Conservation (phyloP, 371 early-diverging fungal genomes). For the Zancudomyces culisetae region DNA sequence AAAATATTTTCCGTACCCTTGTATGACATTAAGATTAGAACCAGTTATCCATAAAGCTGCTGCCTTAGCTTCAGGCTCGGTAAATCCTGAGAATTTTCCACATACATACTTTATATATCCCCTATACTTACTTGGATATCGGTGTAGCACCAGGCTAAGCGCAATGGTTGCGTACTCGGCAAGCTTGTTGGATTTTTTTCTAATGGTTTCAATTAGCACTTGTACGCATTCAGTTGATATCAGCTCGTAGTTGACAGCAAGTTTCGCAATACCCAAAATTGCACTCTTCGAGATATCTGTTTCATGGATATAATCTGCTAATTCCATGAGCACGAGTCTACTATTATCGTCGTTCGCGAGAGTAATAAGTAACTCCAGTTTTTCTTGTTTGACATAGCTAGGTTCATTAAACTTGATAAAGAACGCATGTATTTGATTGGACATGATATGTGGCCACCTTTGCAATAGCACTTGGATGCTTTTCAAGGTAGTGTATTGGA, state of each 20-base stretch:
- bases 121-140: slow-evolving; percentile 88
- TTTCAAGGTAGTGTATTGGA: slow-evolving; percentile 89
- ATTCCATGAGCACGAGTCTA: slow-evolving; percentile 77
- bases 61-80: slow-evolving; percentile 89
- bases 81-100: slow-evolving; percentile 70
- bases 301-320: slow-evolving; percentile 77
- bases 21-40: slow-evolving; percentile 82
- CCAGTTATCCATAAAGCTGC: slow-evolving; percentile 95
- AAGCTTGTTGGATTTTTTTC: slow-evolving; percentile 80
- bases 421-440: slow-evolving; percentile 81
- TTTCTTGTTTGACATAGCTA: slow-evolving; percentile 90
- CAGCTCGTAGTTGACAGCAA: slow-evolving; percentile 72
- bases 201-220: slow-evolving; percentile 65
- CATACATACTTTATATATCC: slow-evolving; percentile 67
- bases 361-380: slow-evolving; percentile 84
- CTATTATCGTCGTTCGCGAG: slow-evolving; percentile 66
- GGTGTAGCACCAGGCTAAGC: slow-evolving; percentile 43
- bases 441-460: slow-evolving; percentile 70
- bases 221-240: slow-evolving; percentile 69
- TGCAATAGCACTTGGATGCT: slow-evolving; percentile 91
- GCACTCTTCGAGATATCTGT: slow-evolving; percentile 90
- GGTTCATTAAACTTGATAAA: slow-evolving; percentile 98
- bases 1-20: slow-evolving; percentile 68
- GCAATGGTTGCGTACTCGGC: slow-evolving; percentile 87
- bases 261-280: slow-evolving; percentile 77